phyloP scores from a whole-genome alignment of 441 rosid species.

The Manihot esculenta region DNA sequence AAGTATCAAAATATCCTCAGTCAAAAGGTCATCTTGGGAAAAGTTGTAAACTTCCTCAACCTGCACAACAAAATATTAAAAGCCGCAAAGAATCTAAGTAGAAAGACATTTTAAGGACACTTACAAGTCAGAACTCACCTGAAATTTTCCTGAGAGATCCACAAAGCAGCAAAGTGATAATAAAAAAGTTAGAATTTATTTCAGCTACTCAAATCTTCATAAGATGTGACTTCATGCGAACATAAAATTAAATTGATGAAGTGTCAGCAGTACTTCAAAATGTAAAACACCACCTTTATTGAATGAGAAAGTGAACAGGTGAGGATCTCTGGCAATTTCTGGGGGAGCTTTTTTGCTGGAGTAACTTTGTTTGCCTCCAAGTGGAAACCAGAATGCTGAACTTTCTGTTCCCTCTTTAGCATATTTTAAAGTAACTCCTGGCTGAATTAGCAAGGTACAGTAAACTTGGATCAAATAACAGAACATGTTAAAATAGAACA shows the following conservation, averaged over 20 bases:
- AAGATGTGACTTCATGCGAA: neutral
- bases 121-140: slow-evolving; percentile 57
- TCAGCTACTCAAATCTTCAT: slow-evolving; percentile 19
- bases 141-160: slow-evolving; percentile 80
- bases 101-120: slow-evolving; percentile 18
- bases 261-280: slow-evolving; percentile 3
- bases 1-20: slow-evolving; percentile 88
- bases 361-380: slow-evolving; percentile 96
- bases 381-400: slow-evolving; percentile 93
- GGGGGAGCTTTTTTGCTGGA: slow-evolving; percentile 62
- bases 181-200: slow-evolving; percentile 49
- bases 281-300: slow-evolving; percentile 56
- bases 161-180: slow-evolving; percentile 43
- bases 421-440: slow-evolving; percentile 81
- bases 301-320: slow-evolving; percentile 65
- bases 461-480: slow-evolving; percentile 15
- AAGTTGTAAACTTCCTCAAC: slow-evolving; percentile 93
- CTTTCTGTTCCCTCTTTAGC: slow-evolving; percentile 99
- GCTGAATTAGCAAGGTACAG: slow-evolving; percentile 47
- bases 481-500: neutral
- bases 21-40: slow-evolving; percentile 90
- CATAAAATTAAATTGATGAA: neutral
- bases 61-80: slow-evolving; percentile 40
- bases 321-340: slow-evolving; percentile 84
- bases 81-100: slow-evolving; percentile 18